A percentile compares a stretch with the other conserved stretches of the same genome.
phyloP scores from a whole-genome alignment of 192 early-diverging fungal genomes.

The Coemansia reversa region DNA sequence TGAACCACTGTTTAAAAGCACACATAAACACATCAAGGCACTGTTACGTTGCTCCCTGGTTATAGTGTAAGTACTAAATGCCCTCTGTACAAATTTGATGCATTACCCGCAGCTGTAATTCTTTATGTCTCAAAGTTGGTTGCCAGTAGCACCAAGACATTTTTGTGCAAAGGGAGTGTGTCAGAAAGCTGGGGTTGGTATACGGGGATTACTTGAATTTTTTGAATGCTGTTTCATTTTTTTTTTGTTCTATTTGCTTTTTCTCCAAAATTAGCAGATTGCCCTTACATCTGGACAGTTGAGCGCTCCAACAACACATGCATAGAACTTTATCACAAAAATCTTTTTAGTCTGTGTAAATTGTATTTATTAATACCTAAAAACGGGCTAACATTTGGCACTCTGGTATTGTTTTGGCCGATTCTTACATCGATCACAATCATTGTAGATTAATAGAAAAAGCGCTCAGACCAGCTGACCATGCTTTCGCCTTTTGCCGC shows the following conservation, averaged over 20 bases:
- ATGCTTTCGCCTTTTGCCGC: conserved; percentile 22
- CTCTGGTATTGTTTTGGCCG: not conserved
- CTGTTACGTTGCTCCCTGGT: not conserved
- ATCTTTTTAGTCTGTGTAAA: not conserved
- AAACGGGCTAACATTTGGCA: not conserved
- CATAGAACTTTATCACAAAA: not conserved
- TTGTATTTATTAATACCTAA: not conserved
- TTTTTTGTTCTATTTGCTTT: not conserved
- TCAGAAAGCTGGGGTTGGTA: conserved; percentile 7
- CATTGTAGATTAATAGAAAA: not conserved
- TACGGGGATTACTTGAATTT: not conserved
- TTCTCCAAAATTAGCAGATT: not conserved
- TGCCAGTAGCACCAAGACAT: conserved; percentile 21
- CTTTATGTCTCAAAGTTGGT: not conserved
- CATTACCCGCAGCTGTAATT: not conserved
- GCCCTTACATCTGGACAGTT: not conserved
- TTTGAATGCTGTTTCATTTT: conserved; percentile 8
- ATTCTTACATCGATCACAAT: not conserved
- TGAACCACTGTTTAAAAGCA: not conserved
- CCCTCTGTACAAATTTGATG: not conserved
- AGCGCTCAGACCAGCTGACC: not conserved
- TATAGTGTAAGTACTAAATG: not conserved
- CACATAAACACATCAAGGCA: not conserved
- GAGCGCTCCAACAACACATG: not conserved
- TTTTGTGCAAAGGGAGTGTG: conserved; percentile 6